A percentile compares a stretch with the other conserved stretches of the same genome.
phyloP scores from a whole-genome alignment of 208 protist genomes.

The Trichomonas tenax region DNA sequence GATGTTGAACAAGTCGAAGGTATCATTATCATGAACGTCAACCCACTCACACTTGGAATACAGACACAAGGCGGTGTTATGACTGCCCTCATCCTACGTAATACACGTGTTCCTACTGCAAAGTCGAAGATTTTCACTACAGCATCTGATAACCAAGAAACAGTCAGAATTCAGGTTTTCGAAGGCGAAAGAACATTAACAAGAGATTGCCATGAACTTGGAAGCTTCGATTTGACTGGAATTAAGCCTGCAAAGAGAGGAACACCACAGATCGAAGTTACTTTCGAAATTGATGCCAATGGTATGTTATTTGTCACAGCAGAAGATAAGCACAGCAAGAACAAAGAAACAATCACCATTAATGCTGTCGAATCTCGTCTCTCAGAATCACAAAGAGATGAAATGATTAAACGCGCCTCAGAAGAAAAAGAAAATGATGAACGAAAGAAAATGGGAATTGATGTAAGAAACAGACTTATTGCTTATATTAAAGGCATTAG shows the following conservation, averaged over 20 bases:
- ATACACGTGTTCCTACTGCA: conserved; percentile 49
- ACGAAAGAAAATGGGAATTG: neutral
- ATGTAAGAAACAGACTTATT: neutral
- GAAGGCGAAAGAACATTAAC: conserved; percentile 92
- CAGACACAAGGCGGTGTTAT: conserved; percentile 62
- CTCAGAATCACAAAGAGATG: neutral
- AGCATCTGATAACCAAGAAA: conserved; percentile 85
- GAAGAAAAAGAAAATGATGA: neutral
- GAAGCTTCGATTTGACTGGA: conserved; percentile 69
- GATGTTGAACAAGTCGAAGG: conserved; percentile 27
- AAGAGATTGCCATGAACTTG: conserved; percentile 91
- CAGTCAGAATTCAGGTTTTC: conserved; percentile 92
- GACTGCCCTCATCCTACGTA: conserved; percentile 64
- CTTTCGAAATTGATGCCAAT: conserved; percentile 93
- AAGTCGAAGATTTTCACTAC: conserved; percentile 75
- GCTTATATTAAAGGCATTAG: neutral
- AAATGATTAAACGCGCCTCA: neutral
- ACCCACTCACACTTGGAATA: conserved; percentile 45
- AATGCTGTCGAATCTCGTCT: neutral
- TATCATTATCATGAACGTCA: conserved; percentile 44
- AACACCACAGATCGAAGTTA: conserved; percentile 73
- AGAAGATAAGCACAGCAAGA: conserved; percentile 58
- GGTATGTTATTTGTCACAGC: conserved; percentile 90
- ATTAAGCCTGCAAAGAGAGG: conserved; percentile 57
- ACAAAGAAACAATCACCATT: neutral